Percentiles rank a stretch among this genome's conserved stretches.
These are phyloP conservation scores for Populus hybrid DNA, from an alignment of 441 rosid genomes.

Conservation along the genomic window DNA sequence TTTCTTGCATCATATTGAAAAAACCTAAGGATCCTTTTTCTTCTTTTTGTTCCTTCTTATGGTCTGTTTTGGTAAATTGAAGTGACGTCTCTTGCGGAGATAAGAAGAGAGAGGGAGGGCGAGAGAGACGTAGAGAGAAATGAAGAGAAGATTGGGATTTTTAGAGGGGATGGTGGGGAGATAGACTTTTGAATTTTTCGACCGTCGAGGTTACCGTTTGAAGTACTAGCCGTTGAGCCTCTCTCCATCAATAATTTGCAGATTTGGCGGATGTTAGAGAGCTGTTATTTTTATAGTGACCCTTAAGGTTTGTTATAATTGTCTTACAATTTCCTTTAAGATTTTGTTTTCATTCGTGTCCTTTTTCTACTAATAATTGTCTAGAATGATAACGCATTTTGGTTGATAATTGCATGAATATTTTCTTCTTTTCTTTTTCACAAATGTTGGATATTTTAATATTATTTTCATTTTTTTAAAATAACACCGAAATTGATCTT, in stretches of 20 bases:
- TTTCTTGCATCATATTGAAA: no score
- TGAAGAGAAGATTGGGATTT: not conserved
- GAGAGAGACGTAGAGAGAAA: not conserved
- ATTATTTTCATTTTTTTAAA: not conserved
- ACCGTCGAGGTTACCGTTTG: constrained; percentile 60
- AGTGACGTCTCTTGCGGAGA: no score
- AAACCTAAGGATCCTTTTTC: no score
- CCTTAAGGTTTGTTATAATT: constrained; percentile 7
- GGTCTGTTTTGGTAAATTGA: no score
- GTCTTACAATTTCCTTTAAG: not conserved
- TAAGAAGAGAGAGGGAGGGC: no score
- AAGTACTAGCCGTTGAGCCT: constrained; percentile 49
- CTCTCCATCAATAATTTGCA: constrained; percentile 14
- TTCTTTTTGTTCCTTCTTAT: no score
- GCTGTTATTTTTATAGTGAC: not conserved
- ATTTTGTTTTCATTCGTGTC: not conserved
- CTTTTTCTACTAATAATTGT: not conserved
- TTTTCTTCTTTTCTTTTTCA: not conserved
- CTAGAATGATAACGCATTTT: not conserved
- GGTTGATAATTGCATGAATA: not conserved
- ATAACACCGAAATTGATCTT: no score
- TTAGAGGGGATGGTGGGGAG: constrained; percentile 20
- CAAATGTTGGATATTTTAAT: not conserved
- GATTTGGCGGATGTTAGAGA: not conserved
- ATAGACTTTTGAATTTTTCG: constrained; percentile 30